These are phyloP conservation scores for Neurospora sp. DNA, from an alignment of 2,329 filamentous ascomycete species.

Conservation along the genomic window DNA sequence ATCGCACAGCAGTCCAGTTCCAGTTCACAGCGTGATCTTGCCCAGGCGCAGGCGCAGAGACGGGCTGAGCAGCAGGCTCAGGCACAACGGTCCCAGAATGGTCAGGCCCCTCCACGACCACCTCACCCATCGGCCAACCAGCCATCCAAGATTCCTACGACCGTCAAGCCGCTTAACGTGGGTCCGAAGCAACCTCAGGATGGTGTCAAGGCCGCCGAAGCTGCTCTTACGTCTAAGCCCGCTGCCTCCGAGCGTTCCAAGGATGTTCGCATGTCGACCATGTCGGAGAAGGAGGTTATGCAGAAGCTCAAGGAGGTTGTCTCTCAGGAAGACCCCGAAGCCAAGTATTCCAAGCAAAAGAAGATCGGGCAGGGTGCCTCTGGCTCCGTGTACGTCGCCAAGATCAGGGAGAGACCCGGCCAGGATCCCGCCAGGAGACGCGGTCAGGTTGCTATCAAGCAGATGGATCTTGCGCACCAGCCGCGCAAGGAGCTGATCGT, in stretches of 20 bases:
- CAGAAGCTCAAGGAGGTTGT: conserved; percentile 88
- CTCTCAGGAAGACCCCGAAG: conserved; percentile 86
- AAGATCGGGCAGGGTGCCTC: conserved; percentile 99
- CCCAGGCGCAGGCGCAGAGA: conserved; percentile 32
- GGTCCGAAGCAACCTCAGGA: conserved; percentile 56
- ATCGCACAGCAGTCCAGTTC: conserved; percentile 42
- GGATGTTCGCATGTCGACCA: conserved; percentile 96
- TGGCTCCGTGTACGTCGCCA: conserved; percentile 94
- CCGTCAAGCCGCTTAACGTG: conserved; percentile 73
- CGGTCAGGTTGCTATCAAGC: conserved; percentile 94
- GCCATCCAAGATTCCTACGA: conserved; percentile 45
- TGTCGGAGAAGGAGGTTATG: conserved; percentile 97
- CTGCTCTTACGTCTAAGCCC: conserved; percentile 77
- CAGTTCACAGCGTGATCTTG: conserved; percentile 32
- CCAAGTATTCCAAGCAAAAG: conserved; percentile 98
- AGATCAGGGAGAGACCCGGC: conserved; percentile 46
- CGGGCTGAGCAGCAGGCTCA: conserved; percentile 41
- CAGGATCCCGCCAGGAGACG: conserved; percentile 46
- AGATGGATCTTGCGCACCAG: conserved; percentile 98
- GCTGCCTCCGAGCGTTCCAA: conserved; percentile 64
- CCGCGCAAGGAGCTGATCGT: conserved; percentile 97
- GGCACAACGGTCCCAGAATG: conserved; percentile 20
- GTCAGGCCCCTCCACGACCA: background rate
- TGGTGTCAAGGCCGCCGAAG: conserved; percentile 80
- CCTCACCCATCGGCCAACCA: conserved; percentile 7